phyloP scores from a whole-genome alignment of 371 early-diverging fungal genomes.

The Mortierella sp. region DNA sequence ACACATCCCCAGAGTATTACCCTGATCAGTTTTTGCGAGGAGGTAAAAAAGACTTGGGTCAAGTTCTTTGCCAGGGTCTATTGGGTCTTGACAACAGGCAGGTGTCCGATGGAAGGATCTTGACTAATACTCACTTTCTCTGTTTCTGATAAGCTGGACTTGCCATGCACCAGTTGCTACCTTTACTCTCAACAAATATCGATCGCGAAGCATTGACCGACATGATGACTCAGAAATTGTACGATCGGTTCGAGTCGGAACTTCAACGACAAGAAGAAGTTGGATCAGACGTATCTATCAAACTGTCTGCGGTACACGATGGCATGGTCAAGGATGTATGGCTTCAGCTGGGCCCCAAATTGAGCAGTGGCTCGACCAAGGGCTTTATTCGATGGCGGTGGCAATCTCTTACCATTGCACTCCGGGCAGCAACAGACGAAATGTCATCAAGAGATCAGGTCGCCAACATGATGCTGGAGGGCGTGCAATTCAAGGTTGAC shows the following conservation, averaged over 20 bases:
- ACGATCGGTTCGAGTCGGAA: constrained; percentile 53
- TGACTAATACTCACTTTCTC: no score
- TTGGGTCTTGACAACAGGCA: no score
- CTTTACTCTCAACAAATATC: constrained; percentile 39
- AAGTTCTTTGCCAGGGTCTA: neutral
- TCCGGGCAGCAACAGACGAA: constrained; percentile 51
- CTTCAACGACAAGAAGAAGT: constrained; percentile 38
- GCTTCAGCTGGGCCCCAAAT: constrained; percentile 59
- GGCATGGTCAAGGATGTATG: constrained; percentile 64
- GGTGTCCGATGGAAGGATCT: no score
- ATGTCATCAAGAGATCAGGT: constrained; percentile 62
- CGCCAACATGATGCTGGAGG: constrained; percentile 60
- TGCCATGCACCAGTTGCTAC: constrained; percentile 59
- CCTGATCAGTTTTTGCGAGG: constrained; percentile 71
- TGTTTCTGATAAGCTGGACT: constrained; percentile 51
- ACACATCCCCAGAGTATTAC: constrained; percentile 63
- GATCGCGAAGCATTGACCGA: constrained; percentile 34
- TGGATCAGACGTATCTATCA: constrained; percentile 49
- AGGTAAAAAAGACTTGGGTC: constrained; percentile 40
- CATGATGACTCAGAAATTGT: constrained; percentile 59
- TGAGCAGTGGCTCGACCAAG: constrained; percentile 24
- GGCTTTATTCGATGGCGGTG: constrained; percentile 52
- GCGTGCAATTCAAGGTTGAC: constrained; percentile 64
- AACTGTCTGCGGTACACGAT: constrained; percentile 64
- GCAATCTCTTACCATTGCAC: constrained; percentile 39